Evolutionary conservation across 2,329 filamentous ascomycete species (phyloP).

Genomic region (Thielaviopsis musarum): DNA sequence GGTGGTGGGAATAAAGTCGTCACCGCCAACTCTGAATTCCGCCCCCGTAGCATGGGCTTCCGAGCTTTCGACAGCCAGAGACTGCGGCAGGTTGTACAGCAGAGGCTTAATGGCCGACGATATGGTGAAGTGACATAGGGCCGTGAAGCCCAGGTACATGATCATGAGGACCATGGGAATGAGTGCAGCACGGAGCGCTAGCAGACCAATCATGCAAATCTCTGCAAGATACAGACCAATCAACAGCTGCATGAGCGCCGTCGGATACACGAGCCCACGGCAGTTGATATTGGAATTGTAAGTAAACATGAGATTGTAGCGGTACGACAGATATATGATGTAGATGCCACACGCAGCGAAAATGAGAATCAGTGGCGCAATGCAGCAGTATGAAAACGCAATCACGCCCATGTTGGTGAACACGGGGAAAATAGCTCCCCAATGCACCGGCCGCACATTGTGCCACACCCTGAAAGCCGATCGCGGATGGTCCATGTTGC

Average conservation of each 20-base stretch:
- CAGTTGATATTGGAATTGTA: slow-evolving; percentile 70
- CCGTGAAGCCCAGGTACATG: slow-evolving; percentile 55
- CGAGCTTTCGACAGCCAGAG: slow-evolving; percentile 33
- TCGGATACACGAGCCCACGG: slow-evolving; percentile 72
- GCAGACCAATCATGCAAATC: slow-evolving; percentile 69
- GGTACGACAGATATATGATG: slow-evolving; percentile 73
- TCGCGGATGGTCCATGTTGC: slow-evolving; percentile 61
- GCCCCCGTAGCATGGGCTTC: slow-evolving; percentile 5
- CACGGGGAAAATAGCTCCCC: slow-evolving; percentile 69
- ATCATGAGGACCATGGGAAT: slow-evolving; percentile 63
- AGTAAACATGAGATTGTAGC: slow-evolving; percentile 83
- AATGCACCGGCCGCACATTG: slow-evolving; percentile 53
- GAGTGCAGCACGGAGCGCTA: slow-evolving; percentile 49
- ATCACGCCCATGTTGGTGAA: slow-evolving; percentile 71
- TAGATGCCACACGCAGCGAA: slow-evolving; percentile 67
- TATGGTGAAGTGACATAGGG: slow-evolving; percentile 59
- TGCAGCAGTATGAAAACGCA: slow-evolving; percentile 69
- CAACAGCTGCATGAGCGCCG: slow-evolving; percentile 73
- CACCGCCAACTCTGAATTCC: slow-evolving; percentile 11
- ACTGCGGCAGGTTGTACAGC: slow-evolving; percentile 62
- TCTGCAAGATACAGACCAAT: slow-evolving; percentile 72
- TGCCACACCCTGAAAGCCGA: slow-evolving; percentile 68
- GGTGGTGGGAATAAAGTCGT: slow-evolving; percentile 7
- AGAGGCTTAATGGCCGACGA: slow-evolving; percentile 60
- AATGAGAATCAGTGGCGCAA: slow-evolving; percentile 68